Conservation (phyloP, 2,329 filamentous ascomycete species). For the Elsinoe australis region DNA sequence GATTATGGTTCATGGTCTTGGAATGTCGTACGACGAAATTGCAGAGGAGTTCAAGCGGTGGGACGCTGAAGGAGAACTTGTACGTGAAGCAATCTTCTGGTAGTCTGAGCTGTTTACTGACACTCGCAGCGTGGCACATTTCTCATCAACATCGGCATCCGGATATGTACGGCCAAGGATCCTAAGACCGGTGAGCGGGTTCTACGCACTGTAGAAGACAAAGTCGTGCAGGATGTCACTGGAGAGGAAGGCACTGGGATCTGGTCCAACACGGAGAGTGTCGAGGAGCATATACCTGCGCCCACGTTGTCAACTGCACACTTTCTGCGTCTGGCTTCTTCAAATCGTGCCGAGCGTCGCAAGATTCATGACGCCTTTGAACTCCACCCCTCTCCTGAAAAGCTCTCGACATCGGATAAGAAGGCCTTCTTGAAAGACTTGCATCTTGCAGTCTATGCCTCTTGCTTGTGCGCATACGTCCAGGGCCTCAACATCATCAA, state of each 20-base stretch:
- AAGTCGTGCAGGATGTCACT: constrained; percentile 63
- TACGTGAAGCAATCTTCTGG: constrained; percentile 23
- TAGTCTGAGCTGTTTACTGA: constrained; percentile 2
- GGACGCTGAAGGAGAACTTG: constrained; percentile 52
- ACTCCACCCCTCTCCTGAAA: constrained; percentile 31
- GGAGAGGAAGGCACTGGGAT: constrained; percentile 59
- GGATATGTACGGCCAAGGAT: constrained; percentile 51
- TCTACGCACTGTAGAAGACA: constrained; percentile 57
- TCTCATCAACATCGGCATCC: constrained; percentile 54
- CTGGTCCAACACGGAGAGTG: constrained; percentile 57
- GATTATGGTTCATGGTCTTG: constrained; percentile 52
- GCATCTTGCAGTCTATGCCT: constrained; percentile 53
- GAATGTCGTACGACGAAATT: constrained; percentile 54
- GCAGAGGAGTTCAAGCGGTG: constrained; percentile 53
- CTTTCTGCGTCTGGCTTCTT: constrained; percentile 56
- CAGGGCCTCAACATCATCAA: constrained; percentile 61
- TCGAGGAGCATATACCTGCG: constrained; percentile 54
- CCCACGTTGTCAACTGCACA: constrained; percentile 58
- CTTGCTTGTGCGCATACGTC: constrained; percentile 55
- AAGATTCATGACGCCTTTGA: constrained; percentile 43
- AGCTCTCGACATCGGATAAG: constrained; percentile 30
- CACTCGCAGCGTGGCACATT: constrained; percentile 45
- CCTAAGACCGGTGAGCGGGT: constrained; percentile 41
- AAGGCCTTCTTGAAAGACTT: constrained; percentile 49
- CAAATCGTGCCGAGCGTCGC: constrained; percentile 51